Base-by-base conservation (phyloP, 1,284 basidiomycete genomes). In the Mycocalia duriaeana region DNA sequence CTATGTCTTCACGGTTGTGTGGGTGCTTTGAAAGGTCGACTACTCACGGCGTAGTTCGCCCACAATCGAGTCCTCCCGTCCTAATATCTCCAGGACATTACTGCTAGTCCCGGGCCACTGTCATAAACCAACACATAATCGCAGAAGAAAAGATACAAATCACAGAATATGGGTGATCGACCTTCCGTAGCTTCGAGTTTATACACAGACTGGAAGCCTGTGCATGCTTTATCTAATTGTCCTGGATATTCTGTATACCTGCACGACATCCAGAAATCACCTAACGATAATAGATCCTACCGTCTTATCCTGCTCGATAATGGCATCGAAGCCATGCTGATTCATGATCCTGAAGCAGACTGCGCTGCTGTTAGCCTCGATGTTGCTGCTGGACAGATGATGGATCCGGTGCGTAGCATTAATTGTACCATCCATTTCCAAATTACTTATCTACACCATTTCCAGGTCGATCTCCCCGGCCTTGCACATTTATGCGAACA, bases 401-500 rank as follows among this genome's bases (percentile, higher is more conserved):
- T 80, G 37, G 96, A 99, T 65, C 96, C 95, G 5, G 91, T 90
- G 59, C 69, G 89, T 76, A n/a, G 25, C 23, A 41, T 44, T 13
- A 48, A 18, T 25, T 11, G 37, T 38, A 11, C 31, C 56, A 36
- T 52, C 45, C 20, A 23, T 34, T 36, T 38, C 50, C 50, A 42
- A 53, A 14, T 8, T 24, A 28, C 13, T 40, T 5, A 39, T 22
- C n/a, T n/a, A n/a, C n/a, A n/a, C n/a, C n/a, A n/a, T n/a, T n/a
- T n/a, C n/a, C 50, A 91, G 87, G 80, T 77, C 61, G 89, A 92
- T 60, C 87, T 92, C 76, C 89, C 89, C 14, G 92, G 93, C 36
- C 75, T 93, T 38, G 91, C 92, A 46, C 91, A 94, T 66, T 93
- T 92, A 60, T 92, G 94, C 69, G 95, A 99, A 66, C 95, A 99